These are phyloP conservation scores for Nannochloropsis gaditana DNA, from an alignment of 108 stramenopile genomes.

Conservation along the genomic window DNA sequence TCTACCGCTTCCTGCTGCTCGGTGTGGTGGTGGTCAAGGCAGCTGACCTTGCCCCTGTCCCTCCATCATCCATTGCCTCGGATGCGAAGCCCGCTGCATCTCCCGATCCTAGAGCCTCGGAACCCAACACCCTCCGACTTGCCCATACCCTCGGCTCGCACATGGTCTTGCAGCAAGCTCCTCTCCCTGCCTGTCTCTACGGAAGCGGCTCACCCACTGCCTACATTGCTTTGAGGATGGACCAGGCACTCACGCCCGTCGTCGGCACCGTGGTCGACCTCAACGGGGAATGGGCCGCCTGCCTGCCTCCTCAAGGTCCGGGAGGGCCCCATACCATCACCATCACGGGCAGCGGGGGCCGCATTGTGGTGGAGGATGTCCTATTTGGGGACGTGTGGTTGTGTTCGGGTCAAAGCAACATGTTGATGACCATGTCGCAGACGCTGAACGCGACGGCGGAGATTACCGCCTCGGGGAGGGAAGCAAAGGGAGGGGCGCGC, in stretches of 20 bases:
- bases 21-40: not conserved
- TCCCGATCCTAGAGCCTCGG: too few species aligned
- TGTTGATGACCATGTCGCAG: slow-evolving; percentile 19
- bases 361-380: not conserved
- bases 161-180: slow-evolving; percentile 19
- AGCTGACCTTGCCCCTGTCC: not conserved
- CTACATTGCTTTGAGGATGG: not conserved
- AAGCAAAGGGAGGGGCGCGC: not conserved
- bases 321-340: not conserved
- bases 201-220: not conserved
- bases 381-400: not conserved
- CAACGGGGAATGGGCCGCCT: not conserved
- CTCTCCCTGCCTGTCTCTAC: not conserved
- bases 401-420: not conserved
- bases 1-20: too few species aligned
- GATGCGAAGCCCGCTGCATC: too few species aligned
- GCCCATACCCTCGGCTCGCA: slow-evolving; percentile 14
- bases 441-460: not conserved
- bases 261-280: not conserved
- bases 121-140: slow-evolving; percentile 2
- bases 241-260: not conserved
- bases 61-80: not conserved
- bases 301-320: not conserved
- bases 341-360: not conserved
- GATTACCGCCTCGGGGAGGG: not conserved